Percentiles rank a stretch among this genome's conserved stretches.
These are phyloP conservation scores for Paraconiothyrium sp. DNA, from an alignment of 2,329 filamentous ascomycete genomes.

Conservation along the genomic window DNA sequence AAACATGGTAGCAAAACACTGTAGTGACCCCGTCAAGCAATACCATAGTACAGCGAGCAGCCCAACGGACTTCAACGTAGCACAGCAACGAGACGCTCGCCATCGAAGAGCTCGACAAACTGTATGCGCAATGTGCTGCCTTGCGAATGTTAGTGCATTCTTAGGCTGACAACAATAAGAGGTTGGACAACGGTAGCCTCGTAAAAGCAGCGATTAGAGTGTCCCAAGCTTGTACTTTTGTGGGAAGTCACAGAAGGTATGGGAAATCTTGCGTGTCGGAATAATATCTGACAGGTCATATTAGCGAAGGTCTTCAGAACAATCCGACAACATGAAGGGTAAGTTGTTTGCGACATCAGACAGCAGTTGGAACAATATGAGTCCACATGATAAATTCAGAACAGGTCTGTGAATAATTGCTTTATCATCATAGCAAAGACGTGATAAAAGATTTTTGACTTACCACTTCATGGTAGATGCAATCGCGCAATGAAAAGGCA, in stretches of 20 bases:
- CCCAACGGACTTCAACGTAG: background rate
- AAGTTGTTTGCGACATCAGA: constrained; percentile 64
- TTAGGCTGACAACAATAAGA: no score
- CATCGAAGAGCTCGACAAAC: no score
- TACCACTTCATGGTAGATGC: constrained; percentile 26
- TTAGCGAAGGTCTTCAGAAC: background rate
- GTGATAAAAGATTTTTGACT: constrained; percentile 25
- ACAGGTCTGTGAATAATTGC: constrained; percentile 83
- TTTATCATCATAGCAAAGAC: constrained; percentile 62
- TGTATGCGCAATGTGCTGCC: no score
- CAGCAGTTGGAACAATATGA: constrained; percentile 81
- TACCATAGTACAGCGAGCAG: background rate
- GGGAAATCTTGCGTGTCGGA: background rate
- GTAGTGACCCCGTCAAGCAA: background rate
- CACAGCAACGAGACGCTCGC: no score
- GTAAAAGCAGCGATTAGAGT: no score
- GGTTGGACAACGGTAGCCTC: no score
- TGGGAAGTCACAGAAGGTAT: background rate
- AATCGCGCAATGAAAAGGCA: background rate
- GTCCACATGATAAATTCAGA: constrained; percentile 77
- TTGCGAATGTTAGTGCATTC: no score
- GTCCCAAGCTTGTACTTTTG: background rate
- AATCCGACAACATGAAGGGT: background rate
- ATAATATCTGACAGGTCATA: background rate
- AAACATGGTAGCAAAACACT: background rate